Conservation (phyloP, 2,329 filamentous ascomycete genomes). For the Colletotrichum siamense region DNA sequence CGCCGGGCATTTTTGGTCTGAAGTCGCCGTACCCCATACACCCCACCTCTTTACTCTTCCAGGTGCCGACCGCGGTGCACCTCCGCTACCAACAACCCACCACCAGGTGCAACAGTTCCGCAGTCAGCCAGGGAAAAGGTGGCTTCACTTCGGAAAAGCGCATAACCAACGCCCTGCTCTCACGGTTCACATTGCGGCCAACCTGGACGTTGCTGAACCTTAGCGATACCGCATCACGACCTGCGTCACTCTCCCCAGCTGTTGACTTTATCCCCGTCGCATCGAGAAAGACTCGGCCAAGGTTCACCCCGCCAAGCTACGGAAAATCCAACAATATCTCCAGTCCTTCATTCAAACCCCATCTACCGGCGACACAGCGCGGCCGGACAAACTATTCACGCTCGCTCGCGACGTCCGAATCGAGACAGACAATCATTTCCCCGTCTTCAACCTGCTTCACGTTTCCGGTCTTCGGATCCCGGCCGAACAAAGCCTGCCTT, state of each 20-base stretch:
- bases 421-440: neutral
- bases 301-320: neutral
- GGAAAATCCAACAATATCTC: neutral
- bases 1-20: neutral
- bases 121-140: neutral
- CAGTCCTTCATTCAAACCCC: neutral
- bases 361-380: neutral
- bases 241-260: neutral
- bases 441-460: conserved; percentile 14
- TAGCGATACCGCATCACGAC: neutral
- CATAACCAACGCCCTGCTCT: conserved; percentile 1
- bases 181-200: neutral
- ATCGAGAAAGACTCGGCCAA: neutral
- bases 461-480: conserved; percentile 14
- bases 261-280: neutral
- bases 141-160: conserved; percentile 11
- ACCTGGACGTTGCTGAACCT: neutral
- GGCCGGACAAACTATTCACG: conserved; percentile 2
- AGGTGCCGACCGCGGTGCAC: neutral
- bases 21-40: conserved; percentile 9
- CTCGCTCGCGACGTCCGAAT: neutral
- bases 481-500: conserved; percentile 9
- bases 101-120: neutral
- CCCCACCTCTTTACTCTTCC: neutral
- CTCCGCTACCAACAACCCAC: neutral